These are phyloP conservation scores for Mycogone perniciosa DNA, from an alignment of 2,329 filamentous ascomycete species.

Conservation along the genomic window DNA sequence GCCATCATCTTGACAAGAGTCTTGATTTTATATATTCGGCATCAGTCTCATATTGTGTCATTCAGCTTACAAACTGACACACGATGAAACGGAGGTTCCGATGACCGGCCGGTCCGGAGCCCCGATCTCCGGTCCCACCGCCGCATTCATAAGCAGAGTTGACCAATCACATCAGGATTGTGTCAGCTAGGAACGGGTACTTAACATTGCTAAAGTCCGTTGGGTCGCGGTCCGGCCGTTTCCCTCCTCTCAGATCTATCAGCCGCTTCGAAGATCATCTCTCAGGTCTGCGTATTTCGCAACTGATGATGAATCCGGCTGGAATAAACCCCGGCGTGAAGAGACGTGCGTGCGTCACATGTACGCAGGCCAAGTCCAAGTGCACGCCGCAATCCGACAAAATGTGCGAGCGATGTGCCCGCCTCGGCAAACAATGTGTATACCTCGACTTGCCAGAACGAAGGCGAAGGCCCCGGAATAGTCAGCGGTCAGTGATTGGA, in stretches of 20 bases:
- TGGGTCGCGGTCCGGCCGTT: slow-evolving; percentile 6
- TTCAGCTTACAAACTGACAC: neutral
- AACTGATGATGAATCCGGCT: neutral
- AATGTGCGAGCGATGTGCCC: slow-evolving; percentile 9
- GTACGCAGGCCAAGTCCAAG: slow-evolving; percentile 10
- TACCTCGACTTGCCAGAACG: slow-evolving; percentile 12
- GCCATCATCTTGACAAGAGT: neutral
- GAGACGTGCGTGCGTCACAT: slow-evolving; percentile 12
- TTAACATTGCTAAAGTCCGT: neutral
- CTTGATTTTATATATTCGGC: too few species aligned
- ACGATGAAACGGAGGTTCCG: neutral
- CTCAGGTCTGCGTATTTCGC: too few species aligned
- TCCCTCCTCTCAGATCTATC: neutral
- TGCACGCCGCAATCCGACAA: slow-evolving; percentile 5
- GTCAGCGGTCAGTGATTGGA: neutral
- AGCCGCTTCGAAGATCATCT: too few species aligned
- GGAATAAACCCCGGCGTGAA: neutral
- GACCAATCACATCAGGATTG: neutral
- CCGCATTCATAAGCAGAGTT: too few species aligned
- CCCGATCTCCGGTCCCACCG: neutral
- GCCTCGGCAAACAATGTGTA: slow-evolving; percentile 9
- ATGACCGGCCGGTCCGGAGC: neutral
- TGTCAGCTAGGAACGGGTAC: slow-evolving; percentile 5
- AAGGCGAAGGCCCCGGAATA: slow-evolving; percentile 2
- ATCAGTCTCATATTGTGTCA: too few species aligned